phyloP scores from a whole-genome alignment of 495 filamentous ascomycete species.

The Alectoria sarmentosa region DNA sequence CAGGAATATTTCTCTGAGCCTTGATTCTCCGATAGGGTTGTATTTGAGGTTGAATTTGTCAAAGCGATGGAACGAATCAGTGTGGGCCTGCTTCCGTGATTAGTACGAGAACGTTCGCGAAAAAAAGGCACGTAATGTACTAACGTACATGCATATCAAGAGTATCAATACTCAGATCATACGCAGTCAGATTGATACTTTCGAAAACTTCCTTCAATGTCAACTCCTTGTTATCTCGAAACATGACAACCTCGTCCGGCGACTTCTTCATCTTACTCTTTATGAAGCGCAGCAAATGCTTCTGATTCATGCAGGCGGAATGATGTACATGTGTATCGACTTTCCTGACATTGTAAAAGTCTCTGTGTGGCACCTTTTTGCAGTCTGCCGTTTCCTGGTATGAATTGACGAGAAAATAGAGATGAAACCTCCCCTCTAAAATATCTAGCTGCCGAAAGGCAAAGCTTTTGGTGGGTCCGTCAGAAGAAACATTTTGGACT shows the following conservation, averaged over 20 bases:
- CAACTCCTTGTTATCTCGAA: constrained; percentile 84
- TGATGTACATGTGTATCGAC: constrained; percentile 99
- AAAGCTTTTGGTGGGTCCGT: constrained; percentile 95
- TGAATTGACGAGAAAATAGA: constrained; percentile 86
- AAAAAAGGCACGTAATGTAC: not conserved
- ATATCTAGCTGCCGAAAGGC: constrained; percentile 92
- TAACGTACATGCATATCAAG: constrained; percentile 89
- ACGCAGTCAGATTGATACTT: constrained; percentile 93
- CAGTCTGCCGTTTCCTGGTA: constrained; percentile 97
- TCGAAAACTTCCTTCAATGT: constrained; percentile 92
- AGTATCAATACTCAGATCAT: constrained; percentile 97
- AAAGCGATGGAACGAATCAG: constrained; percentile 96
- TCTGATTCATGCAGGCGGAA: constrained; percentile 99
- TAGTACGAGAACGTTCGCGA: constrained; percentile 2
- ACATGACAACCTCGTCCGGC: constrained; percentile 88
- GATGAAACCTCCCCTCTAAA: constrained; percentile 90
- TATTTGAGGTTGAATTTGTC: constrained; percentile 99
- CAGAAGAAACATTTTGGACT: constrained; percentile 75
- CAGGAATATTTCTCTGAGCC: constrained; percentile 89
- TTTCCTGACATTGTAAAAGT: constrained; percentile 98
- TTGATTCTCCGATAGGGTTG: constrained; percentile 93
- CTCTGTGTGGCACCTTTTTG: constrained; percentile 92
- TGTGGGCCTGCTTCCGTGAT: constrained; percentile 62
- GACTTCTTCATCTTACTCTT: constrained; percentile 99
- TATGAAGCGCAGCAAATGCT: constrained; percentile 95